phyloP scores from a whole-genome alignment of 441 rosid genomes.

The Geranium incanum region DNA sequence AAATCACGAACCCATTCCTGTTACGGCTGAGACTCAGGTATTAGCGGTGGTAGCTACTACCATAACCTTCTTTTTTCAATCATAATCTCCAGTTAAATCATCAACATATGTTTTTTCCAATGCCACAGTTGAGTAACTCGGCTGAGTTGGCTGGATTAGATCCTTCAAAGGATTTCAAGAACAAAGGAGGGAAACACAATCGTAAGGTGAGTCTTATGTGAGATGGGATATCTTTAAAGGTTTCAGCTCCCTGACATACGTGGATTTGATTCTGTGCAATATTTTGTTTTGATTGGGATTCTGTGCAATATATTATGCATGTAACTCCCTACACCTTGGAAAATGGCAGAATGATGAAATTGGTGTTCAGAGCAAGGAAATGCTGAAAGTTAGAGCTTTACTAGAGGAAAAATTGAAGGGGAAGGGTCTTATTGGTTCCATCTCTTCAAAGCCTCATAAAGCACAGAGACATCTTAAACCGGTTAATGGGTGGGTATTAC shows the following conservation, averaged over 20 bases:
- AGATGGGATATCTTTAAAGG: neutral
- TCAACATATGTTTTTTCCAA: conserved; percentile 1
- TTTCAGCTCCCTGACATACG: neutral
- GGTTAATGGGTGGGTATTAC: conserved; percentile 43
- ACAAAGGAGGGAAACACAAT: conserved; percentile 34
- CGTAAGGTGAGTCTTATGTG: conserved; percentile 39
- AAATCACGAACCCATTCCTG: conserved; percentile 18
- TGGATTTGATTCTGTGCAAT: neutral
- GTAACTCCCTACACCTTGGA: neutral
- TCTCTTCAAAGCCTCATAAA: conserved; percentile 39
- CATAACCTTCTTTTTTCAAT: neutral
- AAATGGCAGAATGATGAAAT: conserved; percentile 44
- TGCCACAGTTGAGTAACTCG: conserved; percentile 24
- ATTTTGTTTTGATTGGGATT: neutral
- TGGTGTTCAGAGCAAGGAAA: conserved; percentile 60
- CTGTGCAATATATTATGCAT: neutral
- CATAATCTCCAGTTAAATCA: neutral
- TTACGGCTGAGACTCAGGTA: conserved; percentile 21
- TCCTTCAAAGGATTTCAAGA: conserved; percentile 20
- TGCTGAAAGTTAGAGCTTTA: conserved; percentile 71
- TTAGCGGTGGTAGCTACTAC: conserved; percentile 17
- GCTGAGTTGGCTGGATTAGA: conserved; percentile 27
- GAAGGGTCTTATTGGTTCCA: conserved; percentile 42
- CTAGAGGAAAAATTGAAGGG: conserved; percentile 70
- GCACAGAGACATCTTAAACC: conserved; percentile 39